Evolutionary conservation across 805 yeast genomes (phyloP).

Genomic region (Ogataea salicorniae): DNA sequence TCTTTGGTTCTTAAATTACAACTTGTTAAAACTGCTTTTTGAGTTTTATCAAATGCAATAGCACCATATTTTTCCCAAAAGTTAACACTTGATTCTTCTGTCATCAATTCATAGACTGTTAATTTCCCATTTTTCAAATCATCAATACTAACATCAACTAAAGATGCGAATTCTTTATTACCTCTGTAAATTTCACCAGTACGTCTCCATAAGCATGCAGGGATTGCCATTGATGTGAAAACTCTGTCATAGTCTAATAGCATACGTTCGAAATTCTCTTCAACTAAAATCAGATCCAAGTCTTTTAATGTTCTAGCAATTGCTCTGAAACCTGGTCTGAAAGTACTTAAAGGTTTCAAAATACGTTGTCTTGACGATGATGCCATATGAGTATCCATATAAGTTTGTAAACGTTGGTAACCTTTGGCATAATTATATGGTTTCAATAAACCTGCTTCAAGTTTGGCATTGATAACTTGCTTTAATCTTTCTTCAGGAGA

Average conservation of each 20-base stretch:
- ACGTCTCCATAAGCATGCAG: conserved; percentile 95
- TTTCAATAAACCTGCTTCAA: conserved; percentile 86
- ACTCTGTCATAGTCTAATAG: conserved; percentile 89
- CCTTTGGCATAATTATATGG: conserved; percentile 95
- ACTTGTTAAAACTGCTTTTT: conserved; percentile 89
- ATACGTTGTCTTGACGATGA: conserved; percentile 78
- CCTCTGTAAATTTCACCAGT: conserved; percentile 96
- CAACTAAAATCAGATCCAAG: conserved; percentile 86
- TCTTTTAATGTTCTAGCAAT: conserved; percentile 87
- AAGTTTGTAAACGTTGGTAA: conserved; percentile 79
- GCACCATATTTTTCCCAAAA: conserved; percentile 98
- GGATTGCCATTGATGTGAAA: conserved; percentile 95
- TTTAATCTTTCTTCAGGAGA: conserved; percentile 91
- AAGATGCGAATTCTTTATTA: conserved; percentile 89
- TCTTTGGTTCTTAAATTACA: conserved; percentile 82
- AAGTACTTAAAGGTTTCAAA: conserved; percentile 75
- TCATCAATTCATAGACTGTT: conserved; percentile 90
- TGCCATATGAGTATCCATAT: conserved; percentile 92
- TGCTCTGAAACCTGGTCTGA: conserved; percentile 90
- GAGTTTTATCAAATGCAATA: conserved; percentile 92
- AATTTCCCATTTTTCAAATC: conserved; percentile 87
- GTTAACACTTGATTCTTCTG: conserved; percentile 92
- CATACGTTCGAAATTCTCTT: conserved; percentile 92
- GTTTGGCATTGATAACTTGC: conserved; percentile 89
- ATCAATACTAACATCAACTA: conserved; percentile 86